phyloP scores from a whole-genome alignment of 2,329 filamentous ascomycete genomes.

The Lachnellula suecica region DNA sequence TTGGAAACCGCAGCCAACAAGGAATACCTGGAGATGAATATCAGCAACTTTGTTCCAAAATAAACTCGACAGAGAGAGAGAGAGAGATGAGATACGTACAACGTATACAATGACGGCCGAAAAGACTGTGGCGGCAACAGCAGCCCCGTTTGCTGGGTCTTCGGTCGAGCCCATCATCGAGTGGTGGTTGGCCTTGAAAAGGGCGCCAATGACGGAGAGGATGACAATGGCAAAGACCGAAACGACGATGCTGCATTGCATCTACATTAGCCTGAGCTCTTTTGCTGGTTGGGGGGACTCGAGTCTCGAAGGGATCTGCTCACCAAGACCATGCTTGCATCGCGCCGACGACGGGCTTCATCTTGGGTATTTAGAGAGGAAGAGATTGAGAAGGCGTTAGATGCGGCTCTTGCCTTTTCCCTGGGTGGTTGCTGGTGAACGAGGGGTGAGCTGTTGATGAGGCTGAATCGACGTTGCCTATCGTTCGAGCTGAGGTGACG shows the following conservation, averaged over 20 bases:
- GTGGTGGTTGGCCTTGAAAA: constrained; percentile 81
- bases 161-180: constrained; percentile 76
- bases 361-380: constrained; percentile 38
- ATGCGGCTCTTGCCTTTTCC: constrained; percentile 1
- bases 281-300: not conserved
- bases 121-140: constrained; percentile 83
- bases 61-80: no score
- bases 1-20: constrained; percentile 89
- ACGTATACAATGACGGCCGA: constrained; percentile 84
- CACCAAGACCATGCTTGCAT: constrained; percentile 96
- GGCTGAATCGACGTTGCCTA: constrained; percentile 1
- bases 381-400: not conserved
- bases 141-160: constrained; percentile 67
- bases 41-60: constrained; percentile 1
- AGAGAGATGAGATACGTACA: constrained; percentile 54
- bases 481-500: not conserved
- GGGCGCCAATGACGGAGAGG: constrained; percentile 61
- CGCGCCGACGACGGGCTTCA: constrained; percentile 93
- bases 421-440: not conserved
- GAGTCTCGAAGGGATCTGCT: constrained; percentile 32
- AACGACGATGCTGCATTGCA: constrained; percentile 67
- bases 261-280: constrained; percentile 4
- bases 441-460: constrained; percentile 1
- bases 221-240: constrained; percentile 65
- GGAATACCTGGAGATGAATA: constrained; percentile 64